phyloP scores from a whole-genome alignment of 331 rosid species.

The Cucumis variabilis region DNA sequence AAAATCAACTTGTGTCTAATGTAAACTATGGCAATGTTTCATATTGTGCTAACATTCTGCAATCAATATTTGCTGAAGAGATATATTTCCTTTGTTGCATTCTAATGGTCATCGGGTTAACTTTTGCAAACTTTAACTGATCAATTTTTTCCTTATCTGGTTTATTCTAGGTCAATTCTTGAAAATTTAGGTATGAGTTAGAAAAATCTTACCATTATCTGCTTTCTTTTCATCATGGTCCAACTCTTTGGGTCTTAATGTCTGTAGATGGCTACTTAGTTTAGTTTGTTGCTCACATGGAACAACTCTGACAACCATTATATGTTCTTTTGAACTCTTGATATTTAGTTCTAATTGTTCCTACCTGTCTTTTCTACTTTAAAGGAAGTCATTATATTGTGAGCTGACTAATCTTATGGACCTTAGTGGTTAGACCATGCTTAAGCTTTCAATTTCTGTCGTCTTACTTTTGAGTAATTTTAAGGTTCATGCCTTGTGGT shows the following conservation, averaged over 20 bases:
- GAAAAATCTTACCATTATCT: not conserved
- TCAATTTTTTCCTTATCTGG: not conserved
- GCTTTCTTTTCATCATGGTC: constrained; percentile 23
- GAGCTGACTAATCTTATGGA: constrained; percentile 12
- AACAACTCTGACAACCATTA: constrained; percentile 21
- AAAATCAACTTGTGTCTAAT: constrained; percentile 19
- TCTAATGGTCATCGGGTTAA: not conserved
- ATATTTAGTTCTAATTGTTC: not conserved
- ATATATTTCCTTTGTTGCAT: not conserved
- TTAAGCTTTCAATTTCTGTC: constrained; percentile 5
- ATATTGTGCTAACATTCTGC: constrained; percentile 25
- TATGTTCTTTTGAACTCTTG: not conserved
- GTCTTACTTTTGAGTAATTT: not conserved
- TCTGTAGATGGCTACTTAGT: not conserved
- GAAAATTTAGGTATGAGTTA: not conserved
- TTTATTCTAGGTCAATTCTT: constrained; percentile 11
- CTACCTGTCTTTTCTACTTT: constrained; percentile 24
- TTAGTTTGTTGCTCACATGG: constrained; percentile 17
- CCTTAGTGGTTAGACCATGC: not conserved
- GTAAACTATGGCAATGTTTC: constrained; percentile 9
- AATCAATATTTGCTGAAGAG: constrained; percentile 26
- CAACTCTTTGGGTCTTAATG: constrained; percentile 14
- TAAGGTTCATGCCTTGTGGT: not conserved
- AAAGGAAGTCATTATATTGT: not conserved
- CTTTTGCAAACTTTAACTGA: constrained; percentile 18